Conservation (phyloP, 495 filamentous ascomycete species). For the Massariosphaeria phaeospora region DNA sequence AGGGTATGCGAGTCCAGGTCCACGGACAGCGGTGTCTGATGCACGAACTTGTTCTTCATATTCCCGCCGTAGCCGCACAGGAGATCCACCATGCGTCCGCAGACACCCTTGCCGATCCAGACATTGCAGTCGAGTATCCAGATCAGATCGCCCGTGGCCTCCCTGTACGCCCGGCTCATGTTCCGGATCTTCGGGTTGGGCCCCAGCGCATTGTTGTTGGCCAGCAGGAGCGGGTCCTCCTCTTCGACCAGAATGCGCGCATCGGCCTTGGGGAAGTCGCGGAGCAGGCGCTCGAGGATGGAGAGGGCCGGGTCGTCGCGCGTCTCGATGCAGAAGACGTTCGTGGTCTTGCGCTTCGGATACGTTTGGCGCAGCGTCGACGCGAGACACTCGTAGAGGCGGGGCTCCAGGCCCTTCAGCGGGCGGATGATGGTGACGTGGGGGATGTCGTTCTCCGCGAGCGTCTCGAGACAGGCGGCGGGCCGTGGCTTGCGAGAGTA, state of each 20-base stretch:
- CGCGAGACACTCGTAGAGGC: constrained; percentile 89
- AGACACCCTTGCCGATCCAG: constrained; percentile 76
- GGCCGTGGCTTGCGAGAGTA: constrained; percentile 18
- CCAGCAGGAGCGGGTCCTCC: constrained; percentile 69
- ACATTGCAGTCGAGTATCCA: constrained; percentile 98
- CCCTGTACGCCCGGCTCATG: constrained; percentile 90
- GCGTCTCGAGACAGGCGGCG: constrained; percentile 13
- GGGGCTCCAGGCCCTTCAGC: constrained; percentile 84
- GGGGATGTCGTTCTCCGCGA: constrained; percentile 42
- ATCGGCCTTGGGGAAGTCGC: constrained; percentile 69
- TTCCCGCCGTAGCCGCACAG: constrained; percentile 60
- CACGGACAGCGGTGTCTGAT: constrained; percentile 84
- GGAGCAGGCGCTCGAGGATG: constrained; percentile 62
- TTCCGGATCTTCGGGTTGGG: constrained; percentile 99
- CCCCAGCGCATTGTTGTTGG: constrained; percentile 59
- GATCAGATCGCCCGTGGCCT: constrained; percentile 83
- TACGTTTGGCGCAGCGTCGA: constrained; percentile 83
- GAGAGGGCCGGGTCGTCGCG: constrained; percentile 74
- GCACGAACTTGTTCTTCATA: constrained; percentile 84
- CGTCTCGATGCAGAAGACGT: constrained; percentile 77
- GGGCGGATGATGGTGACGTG: constrained; percentile 90
- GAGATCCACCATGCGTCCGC: constrained; percentile 79
- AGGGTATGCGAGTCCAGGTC: constrained; percentile 53
- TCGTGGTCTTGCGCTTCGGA: constrained; percentile 67
- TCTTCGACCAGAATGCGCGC: constrained; percentile 75